Evolutionary conservation across 139 green algal genomes (phyloP).

Genomic region (Closterium sp.): DNA sequence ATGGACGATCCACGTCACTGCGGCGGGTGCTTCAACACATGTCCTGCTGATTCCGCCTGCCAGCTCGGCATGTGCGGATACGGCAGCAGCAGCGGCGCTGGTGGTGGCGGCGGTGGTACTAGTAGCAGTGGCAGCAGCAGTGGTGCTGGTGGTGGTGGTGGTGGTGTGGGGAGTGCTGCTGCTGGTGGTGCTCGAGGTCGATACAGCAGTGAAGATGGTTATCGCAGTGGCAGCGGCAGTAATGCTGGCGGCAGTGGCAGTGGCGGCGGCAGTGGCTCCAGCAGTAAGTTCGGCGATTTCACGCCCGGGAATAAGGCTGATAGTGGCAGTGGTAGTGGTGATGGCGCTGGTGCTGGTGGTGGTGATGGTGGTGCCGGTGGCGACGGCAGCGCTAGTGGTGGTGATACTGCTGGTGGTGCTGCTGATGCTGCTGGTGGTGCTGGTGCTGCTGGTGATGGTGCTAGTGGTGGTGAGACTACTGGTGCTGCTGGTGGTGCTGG

Average conservation of each 20-base stretch:
- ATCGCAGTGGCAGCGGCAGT: background rate
- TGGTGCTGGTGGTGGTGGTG: background rate
- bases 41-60: background rate
- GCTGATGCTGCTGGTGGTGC: background rate
- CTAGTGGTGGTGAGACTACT: background rate
- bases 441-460: background rate
- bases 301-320: too few relatives aligned
- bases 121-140: background rate
- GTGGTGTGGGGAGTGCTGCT: background rate
- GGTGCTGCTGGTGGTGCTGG: background rate
- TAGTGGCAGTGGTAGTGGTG: background rate
- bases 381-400: too few relatives aligned
- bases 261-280: too few relatives aligned
- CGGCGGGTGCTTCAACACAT: background rate
- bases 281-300: too few relatives aligned
- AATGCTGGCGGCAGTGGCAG: too few relatives aligned
- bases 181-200: background rate
- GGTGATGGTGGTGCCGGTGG: background rate
- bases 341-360: background rate
- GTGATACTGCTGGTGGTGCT: background rate
- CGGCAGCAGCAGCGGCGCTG: background rate
- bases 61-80: background rate
- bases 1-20: background rate
- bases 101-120: too few relatives aligned
- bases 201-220: background rate